A percentile compares a stretch with the other conserved stretches of the same genome.
Evolutionary conservation across 169 alveolate genomes (phyloP).

Genomic region (Plasmodium cynomolgi): DNA sequence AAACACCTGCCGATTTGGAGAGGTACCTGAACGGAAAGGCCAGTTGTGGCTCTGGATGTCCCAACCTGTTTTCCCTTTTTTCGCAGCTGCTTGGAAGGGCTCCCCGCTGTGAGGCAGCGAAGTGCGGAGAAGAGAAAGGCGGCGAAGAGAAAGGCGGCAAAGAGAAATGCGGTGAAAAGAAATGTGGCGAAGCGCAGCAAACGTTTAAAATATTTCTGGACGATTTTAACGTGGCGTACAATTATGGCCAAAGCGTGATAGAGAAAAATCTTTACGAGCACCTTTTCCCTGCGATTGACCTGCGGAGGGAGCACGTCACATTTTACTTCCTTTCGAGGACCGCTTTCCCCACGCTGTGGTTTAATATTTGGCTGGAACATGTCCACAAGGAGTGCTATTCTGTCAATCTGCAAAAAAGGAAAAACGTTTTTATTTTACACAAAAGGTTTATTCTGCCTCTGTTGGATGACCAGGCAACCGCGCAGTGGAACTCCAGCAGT

Average conservation of each 20-base stretch:
- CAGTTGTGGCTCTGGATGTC: neutral
- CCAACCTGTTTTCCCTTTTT: conserved; percentile 5
- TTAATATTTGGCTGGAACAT: conserved; percentile 49
- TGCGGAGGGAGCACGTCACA: neutral
- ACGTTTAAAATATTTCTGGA: conserved; percentile 50
- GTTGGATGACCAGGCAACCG: neutral
- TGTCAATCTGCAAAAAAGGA: conserved; percentile 11
- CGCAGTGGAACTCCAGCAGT: neutral
- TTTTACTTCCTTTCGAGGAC: conserved; percentile 19
- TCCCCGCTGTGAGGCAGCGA: neutral
- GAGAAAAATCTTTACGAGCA: conserved; percentile 67
- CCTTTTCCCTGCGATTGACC: conserved; percentile 27
- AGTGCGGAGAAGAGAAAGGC: neutral
- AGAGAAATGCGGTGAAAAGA: no score
- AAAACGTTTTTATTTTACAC: conserved; percentile 26
- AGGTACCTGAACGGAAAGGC: conserved; percentile 8
- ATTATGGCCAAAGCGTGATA: conserved; percentile 28
- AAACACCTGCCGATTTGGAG: neutral
- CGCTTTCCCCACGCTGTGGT: conserved; percentile 8
- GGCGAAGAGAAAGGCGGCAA: no score
- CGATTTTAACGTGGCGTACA: conserved; percentile 36
- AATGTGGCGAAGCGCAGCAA: neutral
- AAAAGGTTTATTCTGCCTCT: conserved; percentile 24
- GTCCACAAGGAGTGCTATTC: conserved; percentile 19
- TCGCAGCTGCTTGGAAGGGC: neutral